Conservation (phyloP, 345 rosid species). For the Corchorus olitorius region DNA sequence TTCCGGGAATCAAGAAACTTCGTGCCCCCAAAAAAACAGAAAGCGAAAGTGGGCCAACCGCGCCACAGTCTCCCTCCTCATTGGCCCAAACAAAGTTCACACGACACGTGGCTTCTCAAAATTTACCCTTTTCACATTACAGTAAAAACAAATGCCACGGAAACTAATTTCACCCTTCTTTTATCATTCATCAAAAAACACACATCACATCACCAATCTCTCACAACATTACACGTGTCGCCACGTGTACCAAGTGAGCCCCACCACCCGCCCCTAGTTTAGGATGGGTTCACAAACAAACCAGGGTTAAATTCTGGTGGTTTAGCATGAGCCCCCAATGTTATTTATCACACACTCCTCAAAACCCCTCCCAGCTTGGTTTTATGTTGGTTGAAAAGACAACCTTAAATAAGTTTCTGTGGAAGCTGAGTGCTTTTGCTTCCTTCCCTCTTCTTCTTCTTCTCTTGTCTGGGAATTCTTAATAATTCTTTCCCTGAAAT, state of each 20-base stretch:
- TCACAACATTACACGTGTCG: slow-evolving; percentile 41
- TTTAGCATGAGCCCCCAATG: slow-evolving; percentile 6
- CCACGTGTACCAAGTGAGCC: slow-evolving; percentile 35
- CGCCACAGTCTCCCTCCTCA: slow-evolving; percentile 24
- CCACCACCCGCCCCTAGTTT: slow-evolving; percentile 19
- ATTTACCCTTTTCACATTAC: not conserved
- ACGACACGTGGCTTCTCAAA: slow-evolving; percentile 29
- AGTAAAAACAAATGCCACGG: slow-evolving; percentile 12
- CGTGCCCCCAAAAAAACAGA: not conserved
- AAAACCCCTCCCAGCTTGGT: not conserved
- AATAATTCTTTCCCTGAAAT: not conserved
- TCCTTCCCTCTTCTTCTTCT: not conserved
- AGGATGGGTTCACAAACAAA: not conserved
- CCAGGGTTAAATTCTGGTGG: slow-evolving; percentile 30
- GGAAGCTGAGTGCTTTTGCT: not conserved
- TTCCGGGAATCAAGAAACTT: slow-evolving; percentile 37
- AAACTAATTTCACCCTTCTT: not conserved
- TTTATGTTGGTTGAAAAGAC: not conserved
- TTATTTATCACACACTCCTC: slow-evolving; percentile 1
- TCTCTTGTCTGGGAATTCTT: not conserved
- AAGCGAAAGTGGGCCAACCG: not conserved
- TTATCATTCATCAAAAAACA: not conserved
- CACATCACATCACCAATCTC: not conserved
- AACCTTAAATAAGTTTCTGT: not conserved
- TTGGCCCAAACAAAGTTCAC: not conserved